Evolutionary conservation across 2,329 filamentous ascomycete species (phyloP), one percentile per base, ranked within the genome.

Genomic region (Penicillium paneum): DNA sequence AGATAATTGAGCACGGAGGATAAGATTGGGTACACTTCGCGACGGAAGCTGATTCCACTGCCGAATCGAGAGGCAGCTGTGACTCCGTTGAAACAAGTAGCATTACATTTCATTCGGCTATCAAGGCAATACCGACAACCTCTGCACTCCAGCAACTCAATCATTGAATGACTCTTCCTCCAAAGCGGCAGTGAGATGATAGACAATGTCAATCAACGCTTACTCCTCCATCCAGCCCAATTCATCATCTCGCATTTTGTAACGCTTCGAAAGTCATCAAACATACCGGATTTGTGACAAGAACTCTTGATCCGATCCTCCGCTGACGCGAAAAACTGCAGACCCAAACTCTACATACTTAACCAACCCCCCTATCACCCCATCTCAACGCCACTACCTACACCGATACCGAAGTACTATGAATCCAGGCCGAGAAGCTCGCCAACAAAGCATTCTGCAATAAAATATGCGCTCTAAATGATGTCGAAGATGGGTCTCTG

Each of bases 211-310:
- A 89, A 88, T 62, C 72, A 78, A n/a, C 68, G 79, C 8, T 69
- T 91, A 19, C 95, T 95, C 61, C 78, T 81, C 0, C 80, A 90
- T 56, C 76, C 80, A 0, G 87, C 21, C 91, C 91, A 83, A 81
- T 48, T 94, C 21, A 8, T 24, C 21, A 40, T 95, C 45, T 80
- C 79, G 4, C 83, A 85, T 58, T 80, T 80, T 49, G 71, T 79
- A 26, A 78, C 81, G 48, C 65, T 73, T 6, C 67, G 71, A 11
- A 64, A 66, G 6, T 70, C 74, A 0, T 79, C 24, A 71, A 78
- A 5, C 81, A 85, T 60, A 78, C 79, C 36, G 81, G 81, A 10
- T 76, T 78, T 50, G 81, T 81, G 5, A 80, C 79, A 13, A 79
- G 82, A 11, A 74, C 78, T 3, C 67, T 24, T 4, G 38, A 3